These are phyloP conservation scores for Lactuca sativa DNA, from an alignment of 129 eudicot species.

Conservation along the genomic window DNA sequence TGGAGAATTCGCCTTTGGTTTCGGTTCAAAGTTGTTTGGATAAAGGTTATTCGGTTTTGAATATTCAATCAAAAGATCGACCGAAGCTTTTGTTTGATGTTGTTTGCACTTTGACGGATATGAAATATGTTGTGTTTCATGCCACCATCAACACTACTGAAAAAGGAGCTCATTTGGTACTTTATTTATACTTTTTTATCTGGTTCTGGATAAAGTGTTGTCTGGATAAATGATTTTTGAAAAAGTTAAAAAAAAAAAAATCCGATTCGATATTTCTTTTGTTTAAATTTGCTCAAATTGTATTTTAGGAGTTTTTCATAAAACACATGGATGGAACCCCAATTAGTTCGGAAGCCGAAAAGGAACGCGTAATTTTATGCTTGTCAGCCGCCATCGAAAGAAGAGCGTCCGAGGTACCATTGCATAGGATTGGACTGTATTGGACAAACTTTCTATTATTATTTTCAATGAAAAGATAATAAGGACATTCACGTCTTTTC, in stretches of 20 bases:
- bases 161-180: constrained; percentile 57
- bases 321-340: constrained; percentile 65
- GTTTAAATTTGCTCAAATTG: not conserved
- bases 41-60: constrained; percentile 61
- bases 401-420: constrained; percentile 67
- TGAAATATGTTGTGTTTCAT: constrained; percentile 70
- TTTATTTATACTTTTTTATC: constrained; percentile 1
- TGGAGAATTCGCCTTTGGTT: constrained; percentile 44
- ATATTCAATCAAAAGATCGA: constrained; percentile 57
- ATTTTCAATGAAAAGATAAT: no score
- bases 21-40: constrained; percentile 53
- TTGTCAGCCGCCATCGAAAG: constrained; percentile 61
- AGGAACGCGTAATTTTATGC: constrained; percentile 58
- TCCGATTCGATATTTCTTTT: no score
- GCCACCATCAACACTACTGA: constrained; percentile 56
- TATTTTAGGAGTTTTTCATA: constrained; percentile 62
- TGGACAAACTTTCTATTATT: no score
- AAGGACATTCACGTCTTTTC: no score
- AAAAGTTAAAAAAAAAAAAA: not conserved
- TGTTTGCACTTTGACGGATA: constrained; percentile 62
- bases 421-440: not conserved
- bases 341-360: constrained; percentile 67
- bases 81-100: constrained; percentile 70
- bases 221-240: not conserved
- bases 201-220: not conserved